phyloP scores from a whole-genome alignment of 129 eudicot genomes.

The Rutidosis leptorrhynchoides region DNA sequence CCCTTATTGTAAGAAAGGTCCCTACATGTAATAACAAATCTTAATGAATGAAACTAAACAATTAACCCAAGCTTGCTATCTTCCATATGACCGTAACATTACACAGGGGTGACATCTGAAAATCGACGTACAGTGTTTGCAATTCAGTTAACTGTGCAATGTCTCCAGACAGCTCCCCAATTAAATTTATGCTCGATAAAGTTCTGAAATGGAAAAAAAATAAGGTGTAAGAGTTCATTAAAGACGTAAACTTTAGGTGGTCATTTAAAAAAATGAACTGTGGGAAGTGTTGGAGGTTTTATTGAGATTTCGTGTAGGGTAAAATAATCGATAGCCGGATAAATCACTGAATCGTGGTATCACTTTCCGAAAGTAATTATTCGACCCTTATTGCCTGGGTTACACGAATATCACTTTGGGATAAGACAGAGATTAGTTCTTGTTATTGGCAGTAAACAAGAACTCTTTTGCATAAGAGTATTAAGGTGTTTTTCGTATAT shows the following conservation, averaged over 20 bases:
- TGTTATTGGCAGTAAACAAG: no score
- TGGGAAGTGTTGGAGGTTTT: no score
- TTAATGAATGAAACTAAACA: background rate
- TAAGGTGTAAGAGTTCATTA: background rate
- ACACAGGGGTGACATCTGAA: background rate
- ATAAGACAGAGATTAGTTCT: no score
- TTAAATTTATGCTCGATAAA: constrained; percentile 47
- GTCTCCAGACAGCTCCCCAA: constrained; percentile 65
- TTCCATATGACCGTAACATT: background rate
- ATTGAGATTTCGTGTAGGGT: no score
- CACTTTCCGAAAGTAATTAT: no score
- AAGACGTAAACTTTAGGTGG: background rate
- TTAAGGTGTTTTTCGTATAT: no score
- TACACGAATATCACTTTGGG: no score
- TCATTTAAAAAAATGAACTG: background rate
- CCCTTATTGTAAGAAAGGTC: constrained; percentile 81
- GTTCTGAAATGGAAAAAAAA: constrained; percentile 45
- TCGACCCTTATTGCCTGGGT: no score
- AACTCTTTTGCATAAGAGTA: no score
- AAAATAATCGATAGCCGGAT: no score
- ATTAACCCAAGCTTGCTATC: background rate
- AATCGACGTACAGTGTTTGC: constrained; percentile 52
- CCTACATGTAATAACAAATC: constrained; percentile 37
- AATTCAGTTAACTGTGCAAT: constrained; percentile 59
- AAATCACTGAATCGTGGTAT: no score